A percentile compares a stretch with the other conserved stretches of the same genome.
Conservation (phyloP, 2,329 filamentous ascomycete genomes). For the Apiospora pterosperma region DNA sequence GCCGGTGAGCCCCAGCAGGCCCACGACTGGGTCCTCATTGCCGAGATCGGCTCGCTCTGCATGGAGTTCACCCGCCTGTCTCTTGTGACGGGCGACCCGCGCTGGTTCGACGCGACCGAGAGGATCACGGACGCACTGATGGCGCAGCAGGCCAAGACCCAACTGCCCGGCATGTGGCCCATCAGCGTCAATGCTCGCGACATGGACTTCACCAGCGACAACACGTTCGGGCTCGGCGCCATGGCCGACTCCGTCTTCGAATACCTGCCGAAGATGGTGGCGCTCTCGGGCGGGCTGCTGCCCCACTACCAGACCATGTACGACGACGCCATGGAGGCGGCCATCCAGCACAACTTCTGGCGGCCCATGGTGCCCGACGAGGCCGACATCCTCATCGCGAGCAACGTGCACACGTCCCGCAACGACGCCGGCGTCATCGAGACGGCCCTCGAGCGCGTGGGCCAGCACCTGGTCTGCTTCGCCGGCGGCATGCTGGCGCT, state of each 20-base stretch:
- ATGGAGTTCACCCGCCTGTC: constrained; percentile 31
- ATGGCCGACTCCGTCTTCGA: constrained; percentile 42
- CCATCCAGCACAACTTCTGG: constrained; percentile 59
- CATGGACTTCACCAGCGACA: constrained; percentile 36
- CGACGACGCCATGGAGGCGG: constrained; percentile 54
- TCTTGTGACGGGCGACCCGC: constrained; percentile 25
- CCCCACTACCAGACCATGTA: constrained; percentile 60
- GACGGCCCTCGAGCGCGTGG: constrained; percentile 21
- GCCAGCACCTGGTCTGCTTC: constrained; percentile 48
- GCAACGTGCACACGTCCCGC: constrained; percentile 32
- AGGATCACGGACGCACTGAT: constrained; percentile 22
- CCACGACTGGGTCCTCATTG: constrained; percentile 17
- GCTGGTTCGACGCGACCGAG: constrained; percentile 27
- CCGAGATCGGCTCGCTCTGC: constrained; percentile 21
- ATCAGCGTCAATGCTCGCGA: constrained; percentile 55
- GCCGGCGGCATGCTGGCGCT: constrained; percentile 49
- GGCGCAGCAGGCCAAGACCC: constrained; percentile 24
- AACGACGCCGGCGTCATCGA: constrained; percentile 20
- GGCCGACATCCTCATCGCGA: constrained; percentile 53
- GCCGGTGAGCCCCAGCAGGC: constrained; percentile 19
- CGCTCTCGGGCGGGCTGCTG: constrained; percentile 56
- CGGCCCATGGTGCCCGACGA: constrained; percentile 57
- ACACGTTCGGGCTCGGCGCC: constrained; percentile 31
- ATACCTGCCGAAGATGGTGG: constrained; percentile 47
- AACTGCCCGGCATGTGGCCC: constrained; percentile 62